A percentile compares a stretch with the other conserved stretches of the same genome.
These are phyloP conservation scores for Saccharomycopsis synnaedendra DNA, from an alignment of 805 yeast genomes.

Conservation along the genomic window DNA sequence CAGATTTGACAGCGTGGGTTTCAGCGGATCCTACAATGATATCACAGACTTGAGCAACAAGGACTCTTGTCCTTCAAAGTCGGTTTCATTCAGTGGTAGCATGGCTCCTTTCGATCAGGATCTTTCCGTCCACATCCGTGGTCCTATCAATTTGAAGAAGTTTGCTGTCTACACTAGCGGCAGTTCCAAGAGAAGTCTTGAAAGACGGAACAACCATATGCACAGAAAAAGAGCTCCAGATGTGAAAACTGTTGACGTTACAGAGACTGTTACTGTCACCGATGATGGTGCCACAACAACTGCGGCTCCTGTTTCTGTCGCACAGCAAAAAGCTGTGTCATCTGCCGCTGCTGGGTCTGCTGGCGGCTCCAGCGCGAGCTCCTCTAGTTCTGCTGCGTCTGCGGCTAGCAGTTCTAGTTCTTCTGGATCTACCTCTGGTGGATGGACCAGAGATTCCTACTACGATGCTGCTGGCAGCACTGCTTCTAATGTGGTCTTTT, in stretches of 20 bases:
- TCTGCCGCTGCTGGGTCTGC: conserved; percentile 18
- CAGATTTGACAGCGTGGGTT: conserved; percentile 61
- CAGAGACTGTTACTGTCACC: conserved; percentile 68
- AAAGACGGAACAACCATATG: conserved; percentile 26
- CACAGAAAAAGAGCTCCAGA: conserved; percentile 52
- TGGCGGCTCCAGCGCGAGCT: conserved; percentile 19
- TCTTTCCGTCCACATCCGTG: conserved; percentile 81
- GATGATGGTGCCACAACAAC: conserved; percentile 31
- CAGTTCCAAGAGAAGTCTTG: conserved; percentile 33
- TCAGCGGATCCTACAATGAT: conserved; percentile 71
- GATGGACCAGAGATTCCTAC: conserved; percentile 72
- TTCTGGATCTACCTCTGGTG: conserved; percentile 23
- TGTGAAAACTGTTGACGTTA: conserved; percentile 57
- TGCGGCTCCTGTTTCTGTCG: conserved; percentile 18
- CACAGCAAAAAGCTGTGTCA: conserved; percentile 14
- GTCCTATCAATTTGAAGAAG: conserved; percentile 69
- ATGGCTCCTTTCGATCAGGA: conserved; percentile 80
- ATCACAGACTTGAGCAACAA: conserved; percentile 69
- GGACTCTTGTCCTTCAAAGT: conserved; percentile 58
- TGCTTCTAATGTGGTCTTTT: conserved; percentile 60
- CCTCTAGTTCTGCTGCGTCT: conserved; percentile 18
- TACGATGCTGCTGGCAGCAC: conserved; percentile 51
- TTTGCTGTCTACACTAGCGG: conserved; percentile 76
- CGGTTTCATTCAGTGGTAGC: conserved; percentile 53
- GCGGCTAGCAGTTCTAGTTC: conserved; percentile 16